Base-by-base conservation (phyloP, 768 basidiomycete species). In the Suillus clintonianus region DNA sequence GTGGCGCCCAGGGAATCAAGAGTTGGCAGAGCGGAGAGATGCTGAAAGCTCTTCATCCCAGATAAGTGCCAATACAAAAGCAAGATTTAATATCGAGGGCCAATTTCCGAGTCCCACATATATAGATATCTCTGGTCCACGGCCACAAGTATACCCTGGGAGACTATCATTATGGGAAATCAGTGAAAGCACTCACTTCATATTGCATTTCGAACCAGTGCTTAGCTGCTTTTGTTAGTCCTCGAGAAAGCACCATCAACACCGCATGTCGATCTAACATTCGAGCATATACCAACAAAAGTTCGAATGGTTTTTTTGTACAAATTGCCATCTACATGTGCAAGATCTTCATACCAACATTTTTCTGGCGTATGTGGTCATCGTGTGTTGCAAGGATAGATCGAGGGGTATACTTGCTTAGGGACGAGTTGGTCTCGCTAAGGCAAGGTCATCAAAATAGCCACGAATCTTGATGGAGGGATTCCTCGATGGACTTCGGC, bases 1-100 rank as follows among this genome's bases (percentile, higher is more conserved):
- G 68, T 65, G 48, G 69, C 64, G 6, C 58, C 15, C 51, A 76
- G 70, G 15, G 55, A 61, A n/a, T 60, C 64, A 11, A 73, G 62
- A 8, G 68, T 69, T 5, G 73, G 71, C 32, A 65, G 59, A 47
- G 34, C 2, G 19, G 55, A 39, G 37, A 56, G 37, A 39, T 9
- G 22, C 54, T 8, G 54, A n/a, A 55, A 14, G 2, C 22, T 11
- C 54, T 37, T 37, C 36, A 19, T 37, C 54, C 5, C n/a, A 55
- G 22, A 22, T 7, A 37, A 55, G 14, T 22, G 13, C 34, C 34
- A 34, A 32, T 15, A 17, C 14, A 36, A 8, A 22, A 36, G 14
- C 14, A 22, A 22, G 10, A 24, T 30, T 17, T 30, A 56, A 13
- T 54, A n/a, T 36, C 14, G 53, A 54, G 27, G 34, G 5, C n/a